phyloP scores from a whole-genome alignment of 1,139 yeast species.

The Kazachstania sp. region DNA sequence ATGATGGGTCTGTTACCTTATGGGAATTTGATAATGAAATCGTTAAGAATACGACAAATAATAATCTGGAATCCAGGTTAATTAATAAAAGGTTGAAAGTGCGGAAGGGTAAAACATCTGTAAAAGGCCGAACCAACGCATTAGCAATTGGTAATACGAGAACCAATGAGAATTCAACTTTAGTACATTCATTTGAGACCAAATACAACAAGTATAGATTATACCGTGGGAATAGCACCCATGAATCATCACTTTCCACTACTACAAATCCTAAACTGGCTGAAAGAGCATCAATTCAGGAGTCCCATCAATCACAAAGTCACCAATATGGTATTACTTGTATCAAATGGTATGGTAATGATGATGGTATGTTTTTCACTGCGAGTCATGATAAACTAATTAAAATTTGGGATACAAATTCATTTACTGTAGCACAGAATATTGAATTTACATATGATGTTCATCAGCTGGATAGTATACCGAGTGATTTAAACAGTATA shows the following conservation, averaged over 20 bases:
- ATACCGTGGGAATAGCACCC: conserved; percentile 30
- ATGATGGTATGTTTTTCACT: conserved; percentile 76
- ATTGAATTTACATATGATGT: conserved; percentile 48
- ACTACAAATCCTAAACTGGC: background rate
- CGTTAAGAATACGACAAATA: background rate
- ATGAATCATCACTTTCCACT: background rate
- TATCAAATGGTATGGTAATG: conserved; percentile 83
- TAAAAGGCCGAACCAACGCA: background rate
- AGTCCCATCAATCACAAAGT: background rate
- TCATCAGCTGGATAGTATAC: conserved; percentile 41
- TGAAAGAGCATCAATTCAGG: background rate
- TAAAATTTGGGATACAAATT: conserved; percentile 74
- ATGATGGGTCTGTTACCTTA: conserved; percentile 61
- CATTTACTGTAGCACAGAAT: conserved; percentile 52
- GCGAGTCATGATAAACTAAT: conserved; percentile 74
- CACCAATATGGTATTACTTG: conserved; percentile 71
- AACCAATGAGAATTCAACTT: conserved; percentile 6
- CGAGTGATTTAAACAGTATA: conserved; percentile 45
- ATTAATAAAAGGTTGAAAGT: conserved; percentile 13
- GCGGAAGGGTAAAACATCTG: conserved; percentile 21
- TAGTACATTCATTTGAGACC: conserved; percentile 24
- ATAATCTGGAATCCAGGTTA: conserved; percentile 4
- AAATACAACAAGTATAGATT: conserved; percentile 21
- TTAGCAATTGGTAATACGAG: conserved; percentile 11
- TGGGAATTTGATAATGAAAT: conserved; percentile 43